A percentile compares a stretch with the other conserved stretches of the same genome.
These are phyloP conservation scores for Nothopassalora personata DNA, from an alignment of 2,329 filamentous ascomycete species.

Conservation along the genomic window DNA sequence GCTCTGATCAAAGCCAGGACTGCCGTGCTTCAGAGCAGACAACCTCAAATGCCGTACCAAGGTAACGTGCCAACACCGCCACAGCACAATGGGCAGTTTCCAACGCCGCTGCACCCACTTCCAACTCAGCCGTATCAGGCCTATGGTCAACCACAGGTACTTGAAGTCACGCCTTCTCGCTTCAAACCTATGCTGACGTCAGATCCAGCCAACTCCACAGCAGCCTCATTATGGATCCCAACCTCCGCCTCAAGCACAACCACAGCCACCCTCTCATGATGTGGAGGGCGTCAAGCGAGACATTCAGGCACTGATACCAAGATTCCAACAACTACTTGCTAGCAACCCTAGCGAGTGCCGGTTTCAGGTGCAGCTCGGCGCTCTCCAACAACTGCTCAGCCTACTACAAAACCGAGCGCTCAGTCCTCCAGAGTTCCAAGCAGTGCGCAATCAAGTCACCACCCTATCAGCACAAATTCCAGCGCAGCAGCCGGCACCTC, in stretches of 20 bases:
- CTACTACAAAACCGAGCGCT: constrained; percentile 73
- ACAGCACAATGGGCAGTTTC: constrained; percentile 41
- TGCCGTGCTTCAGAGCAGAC: constrained; percentile 55
- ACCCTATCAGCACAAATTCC: constrained; percentile 60
- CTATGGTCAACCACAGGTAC: constrained; percentile 36
- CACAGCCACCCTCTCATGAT: constrained; percentile 14
- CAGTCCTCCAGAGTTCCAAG: constrained; percentile 72
- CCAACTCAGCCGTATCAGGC: constrained; percentile 32
- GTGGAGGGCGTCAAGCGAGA: constrained; percentile 71
- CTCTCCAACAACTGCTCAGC: constrained; percentile 76
- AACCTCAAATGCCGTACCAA: constrained; percentile 53
- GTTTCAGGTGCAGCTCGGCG: constrained; percentile 74
- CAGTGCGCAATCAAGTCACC: constrained; percentile 79
- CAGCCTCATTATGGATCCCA: constrained; percentile 19
- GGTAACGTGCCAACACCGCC: constrained; percentile 69
- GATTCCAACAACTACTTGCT: constrained; percentile 67
- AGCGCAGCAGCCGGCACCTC: constrained; percentile 21
- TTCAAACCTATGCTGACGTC: constrained; percentile 4
- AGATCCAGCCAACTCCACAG: constrained; percentile 21
- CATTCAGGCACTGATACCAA: constrained; percentile 70
- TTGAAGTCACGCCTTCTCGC: not conserved
- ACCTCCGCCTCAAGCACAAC: constrained; percentile 11
- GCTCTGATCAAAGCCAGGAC: constrained; percentile 78
- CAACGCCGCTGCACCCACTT: constrained; percentile 28
- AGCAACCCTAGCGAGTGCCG: constrained; percentile 69